Conservation (phyloP, 805 yeast species). For the Jamesozyma rosinii region DNA sequence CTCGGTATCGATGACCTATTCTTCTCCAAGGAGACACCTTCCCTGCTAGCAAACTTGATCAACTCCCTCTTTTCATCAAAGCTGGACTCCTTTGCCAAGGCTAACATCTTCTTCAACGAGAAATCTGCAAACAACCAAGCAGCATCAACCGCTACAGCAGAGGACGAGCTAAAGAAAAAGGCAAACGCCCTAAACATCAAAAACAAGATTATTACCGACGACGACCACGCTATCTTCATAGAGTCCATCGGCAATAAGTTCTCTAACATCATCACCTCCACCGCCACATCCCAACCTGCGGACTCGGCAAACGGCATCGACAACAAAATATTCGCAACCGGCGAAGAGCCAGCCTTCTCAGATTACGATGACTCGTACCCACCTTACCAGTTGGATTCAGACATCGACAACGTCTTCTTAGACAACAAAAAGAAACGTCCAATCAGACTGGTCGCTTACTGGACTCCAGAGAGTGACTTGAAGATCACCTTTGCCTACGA, state of each 20-base stretch:
- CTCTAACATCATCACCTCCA: not conserved
- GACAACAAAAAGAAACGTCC: slow-evolving; percentile 51
- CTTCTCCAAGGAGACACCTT: slow-evolving; percentile 77
- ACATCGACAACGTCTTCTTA: slow-evolving; percentile 75
- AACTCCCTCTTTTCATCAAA: slow-evolving; percentile 88
- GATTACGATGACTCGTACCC: slow-evolving; percentile 16
- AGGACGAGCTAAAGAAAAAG: not conserved
- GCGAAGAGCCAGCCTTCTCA: not conserved
- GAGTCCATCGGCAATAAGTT: slow-evolving; percentile 41
- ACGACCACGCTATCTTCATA: slow-evolving; percentile 85
- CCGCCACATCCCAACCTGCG: not conserved
- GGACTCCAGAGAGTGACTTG: slow-evolving; percentile 30
- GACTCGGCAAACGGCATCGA: not conserved
- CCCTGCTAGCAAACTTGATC: slow-evolving; percentile 73
- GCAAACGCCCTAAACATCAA: slow-evolving; percentile 46
- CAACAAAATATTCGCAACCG: not conserved
- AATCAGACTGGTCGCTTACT: slow-evolving; percentile 63
- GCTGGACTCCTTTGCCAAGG: slow-evolving; percentile 71
- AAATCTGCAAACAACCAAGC: not conserved
- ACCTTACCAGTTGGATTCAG: slow-evolving; percentile 52
- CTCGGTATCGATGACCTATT: slow-evolving; percentile 89
- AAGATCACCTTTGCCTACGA: slow-evolving; percentile 60
- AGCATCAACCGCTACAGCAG: not conserved
- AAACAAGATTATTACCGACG: slow-evolving; percentile 61
- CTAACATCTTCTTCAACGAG: slow-evolving; percentile 32